These are phyloP conservation scores for Epithemia pelagica DNA, from an alignment of 108 stramenopile species.

Conservation along the genomic window DNA sequence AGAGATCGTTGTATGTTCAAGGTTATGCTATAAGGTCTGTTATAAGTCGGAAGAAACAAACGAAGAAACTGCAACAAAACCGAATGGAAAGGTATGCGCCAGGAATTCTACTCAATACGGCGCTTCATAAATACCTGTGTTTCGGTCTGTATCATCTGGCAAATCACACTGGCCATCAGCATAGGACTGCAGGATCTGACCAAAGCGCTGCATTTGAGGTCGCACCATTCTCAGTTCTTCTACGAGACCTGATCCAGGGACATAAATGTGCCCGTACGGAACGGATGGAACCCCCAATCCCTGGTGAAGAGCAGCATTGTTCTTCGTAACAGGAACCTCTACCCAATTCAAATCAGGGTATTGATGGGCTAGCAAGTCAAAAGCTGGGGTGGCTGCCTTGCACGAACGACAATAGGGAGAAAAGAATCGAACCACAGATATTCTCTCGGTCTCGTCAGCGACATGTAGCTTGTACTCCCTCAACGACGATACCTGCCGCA, in stretches of 20 bases:
- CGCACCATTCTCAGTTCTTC: conserved; percentile 24
- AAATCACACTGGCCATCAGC: neutral
- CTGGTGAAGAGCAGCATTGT: conserved; percentile 66
- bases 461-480: conserved; percentile 48
- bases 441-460: conserved; percentile 25
- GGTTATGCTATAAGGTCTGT: too few species aligned
- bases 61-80: too few species aligned
- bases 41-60: too few species aligned
- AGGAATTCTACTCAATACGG: too few species aligned
- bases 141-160: neutral
- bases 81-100: too few species aligned
- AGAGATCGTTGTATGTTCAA: too few species aligned
- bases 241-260: conserved; percentile 54
- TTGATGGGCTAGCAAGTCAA: conserved; percentile 40
- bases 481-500: conserved; percentile 38
- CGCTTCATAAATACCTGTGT: conserved; percentile 2
- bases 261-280: conserved; percentile 70
- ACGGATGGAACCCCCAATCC: conserved; percentile 59
- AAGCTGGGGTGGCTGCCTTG: conserved; percentile 57
- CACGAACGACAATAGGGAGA: conserved; percentile 80
- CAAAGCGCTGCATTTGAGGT: neutral
- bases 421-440: conserved; percentile 75
- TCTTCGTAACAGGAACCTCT: conserved; percentile 60
- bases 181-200: neutral
- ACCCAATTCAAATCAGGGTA: conserved; percentile 41